Evolutionary conservation across 2,329 filamentous ascomycete species (phyloP).

Genomic region (Tolypocladium amazonense): DNA sequence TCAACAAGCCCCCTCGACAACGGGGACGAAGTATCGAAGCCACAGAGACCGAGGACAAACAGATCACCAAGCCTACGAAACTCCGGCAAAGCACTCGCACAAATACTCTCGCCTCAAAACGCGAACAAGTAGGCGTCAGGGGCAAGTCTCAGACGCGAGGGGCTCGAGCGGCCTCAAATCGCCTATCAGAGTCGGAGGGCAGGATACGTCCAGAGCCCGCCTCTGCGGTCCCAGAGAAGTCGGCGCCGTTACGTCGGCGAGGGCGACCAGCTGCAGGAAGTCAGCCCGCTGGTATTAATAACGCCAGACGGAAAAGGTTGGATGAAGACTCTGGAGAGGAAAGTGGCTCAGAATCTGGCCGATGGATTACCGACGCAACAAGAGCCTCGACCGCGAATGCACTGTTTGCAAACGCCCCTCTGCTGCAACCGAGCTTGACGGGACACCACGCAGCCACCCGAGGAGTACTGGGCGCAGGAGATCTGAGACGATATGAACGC

Average conservation of each 20-base stretch:
- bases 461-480: too few species aligned
- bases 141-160: not conserved
- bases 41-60: not conserved
- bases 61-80: not conserved
- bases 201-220: not conserved
- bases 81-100: not conserved
- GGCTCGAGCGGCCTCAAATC: not conserved
- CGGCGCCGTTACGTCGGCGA: not conserved
- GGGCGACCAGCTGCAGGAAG: not conserved
- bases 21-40: not conserved
- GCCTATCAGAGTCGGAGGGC: not conserved
- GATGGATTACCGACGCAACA: slow-evolving; percentile 4
- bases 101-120: not conserved
- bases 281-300: not conserved
- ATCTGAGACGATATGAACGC: not conserved
- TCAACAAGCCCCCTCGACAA: too few species aligned
- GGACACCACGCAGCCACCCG: not conserved
- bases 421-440: not conserved
- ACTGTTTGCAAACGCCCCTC: not conserved
- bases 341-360: slow-evolving; percentile 2
- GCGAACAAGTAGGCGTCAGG: not conserved
- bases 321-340: not conserved
- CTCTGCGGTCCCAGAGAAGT: not conserved
- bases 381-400: not conserved
- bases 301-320: not conserved